Base-by-base conservation (phyloP, 192 early-diverging fungal species). In the Rhizophagus clarus region DNA sequence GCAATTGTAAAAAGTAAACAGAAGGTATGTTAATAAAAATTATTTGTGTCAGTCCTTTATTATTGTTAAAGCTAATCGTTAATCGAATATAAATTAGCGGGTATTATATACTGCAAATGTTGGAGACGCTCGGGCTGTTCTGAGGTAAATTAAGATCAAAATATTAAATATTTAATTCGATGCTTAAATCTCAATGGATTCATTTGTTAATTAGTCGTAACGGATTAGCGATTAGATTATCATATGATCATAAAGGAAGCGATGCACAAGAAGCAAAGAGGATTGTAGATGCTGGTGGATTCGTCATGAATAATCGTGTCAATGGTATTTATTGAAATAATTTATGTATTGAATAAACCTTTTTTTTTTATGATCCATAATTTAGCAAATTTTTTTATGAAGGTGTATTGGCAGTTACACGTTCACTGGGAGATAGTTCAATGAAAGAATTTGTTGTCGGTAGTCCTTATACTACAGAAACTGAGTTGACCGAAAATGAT, bases 371-470 rank as follows among this genome's bases (percentile, higher is more conserved):
- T 69, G 24, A 20, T 72, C 60, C 26, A 45, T 56, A 45, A 31
- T 24, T 15, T 29, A 61, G 42, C 34, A 17, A 60, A 62, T 42
- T 9, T 72, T 47, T 32, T 66, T 22, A 14, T 77, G 11, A 63
- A 94, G 93, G 97, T 70, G 93, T 99, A 37, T 84, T 99, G 77
- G 97, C 98, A 9, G 98, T 99, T 2, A 99, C 98, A 17, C 90
- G 98, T 28, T 95, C 97, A 14, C 87, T 99, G 34, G 98, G 98
- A 42, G 98, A 99, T 86, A 89, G 92, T 79, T 90, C 93, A 45
- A 97, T 99, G 95, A 99, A 99, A 87, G 96, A 97, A 81, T 96
- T 93, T 84, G 92, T 99, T 61, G 93, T 98, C 76, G 97, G 98
- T 4, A 94, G 92, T 74, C 98, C 98, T 17, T 99, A 94, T 81